These are phyloP conservation scores for Amanita phalloides DNA, from an alignment of 768 basidiomycete species.

Conservation along the genomic window DNA sequence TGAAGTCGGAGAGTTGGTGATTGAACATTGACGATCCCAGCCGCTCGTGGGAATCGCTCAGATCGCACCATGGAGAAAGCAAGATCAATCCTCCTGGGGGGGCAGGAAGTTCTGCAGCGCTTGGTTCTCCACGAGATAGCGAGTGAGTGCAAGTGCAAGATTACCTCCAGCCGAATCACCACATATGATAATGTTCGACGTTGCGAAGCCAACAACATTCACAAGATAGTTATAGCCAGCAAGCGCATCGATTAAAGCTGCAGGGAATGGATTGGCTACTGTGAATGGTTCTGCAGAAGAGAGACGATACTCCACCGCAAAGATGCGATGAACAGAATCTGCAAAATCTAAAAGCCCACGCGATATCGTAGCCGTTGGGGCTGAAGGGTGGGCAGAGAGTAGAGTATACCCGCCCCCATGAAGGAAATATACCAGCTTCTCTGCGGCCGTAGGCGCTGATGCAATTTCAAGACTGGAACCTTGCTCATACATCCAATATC, in stretches of 20 bases:
- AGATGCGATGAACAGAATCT: constrained; percentile 32
- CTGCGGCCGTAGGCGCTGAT: constrained; percentile 30
- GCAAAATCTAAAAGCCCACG: constrained; percentile 36
- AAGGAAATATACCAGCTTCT: constrained; percentile 50
- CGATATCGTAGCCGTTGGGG: constrained; percentile 31
- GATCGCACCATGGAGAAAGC: constrained; percentile 48
- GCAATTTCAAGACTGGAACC: constrained; percentile 23
- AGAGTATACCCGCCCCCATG: constrained; percentile 53
- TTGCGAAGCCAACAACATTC: constrained; percentile 40
- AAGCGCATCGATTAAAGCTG: constrained; percentile 64
- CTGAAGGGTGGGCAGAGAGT: constrained; percentile 47
- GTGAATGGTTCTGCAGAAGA: constrained; percentile 32
- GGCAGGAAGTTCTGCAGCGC: constrained; percentile 23
- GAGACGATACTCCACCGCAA: constrained; percentile 67
- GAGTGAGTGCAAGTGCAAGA: constrained; percentile 50
- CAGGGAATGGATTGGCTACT: constrained; percentile 53
- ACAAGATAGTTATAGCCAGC: constrained; percentile 68
- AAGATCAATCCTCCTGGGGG: constrained; percentile 40
- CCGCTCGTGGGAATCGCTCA: constrained; percentile 27
- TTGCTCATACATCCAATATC: constrained; percentile 44
- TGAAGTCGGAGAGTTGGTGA: constrained; percentile 25
- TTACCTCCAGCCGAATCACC: constrained; percentile 80
- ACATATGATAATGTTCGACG: constrained; percentile 49
- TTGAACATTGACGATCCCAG: constrained; percentile 26
- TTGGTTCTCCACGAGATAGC: constrained; percentile 47